Evolutionary conservation across 768 basidiomycete species (phyloP), one percentile per base, ranked within the genome.

Genomic region (Trametes cinnabarina): DNA sequence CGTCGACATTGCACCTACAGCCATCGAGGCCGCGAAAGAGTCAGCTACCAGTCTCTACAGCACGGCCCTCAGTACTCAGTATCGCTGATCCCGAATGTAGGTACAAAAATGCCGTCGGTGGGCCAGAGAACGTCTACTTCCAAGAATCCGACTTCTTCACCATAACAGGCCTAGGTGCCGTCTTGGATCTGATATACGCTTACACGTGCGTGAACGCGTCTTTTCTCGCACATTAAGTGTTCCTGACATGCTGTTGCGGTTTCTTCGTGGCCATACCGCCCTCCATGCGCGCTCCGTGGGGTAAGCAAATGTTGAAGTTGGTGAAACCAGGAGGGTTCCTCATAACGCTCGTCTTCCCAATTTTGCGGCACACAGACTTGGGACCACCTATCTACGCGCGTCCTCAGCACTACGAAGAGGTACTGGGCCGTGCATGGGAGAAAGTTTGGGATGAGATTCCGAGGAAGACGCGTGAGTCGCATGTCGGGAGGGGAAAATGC

Each of bases 251-350:
- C 19, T 19, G 11, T 11, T 17, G 15, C 58, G 87, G 85, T 1
- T 88, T 90, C 73, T 90, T 91, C 68, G 85, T 85, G 41, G 88
- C 89, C 2, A 82, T 91, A 20, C 82, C 82, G 0, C 87, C 85
- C 0, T 57, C 70, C 2, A 73, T 68, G 35, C 78, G 88, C 11
- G 42, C 61, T 3, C 77, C 77, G 17, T 89, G 87, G 87, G 88
- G 80, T 0, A 61, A 65, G 14, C 76, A 85, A 62, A 85, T 90
- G 71, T 70, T 73, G 1, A 70, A 74, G 15, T 67, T 90, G 15
- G 69, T 86, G 50, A 84, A 82, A 54, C 77, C 81, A 1, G 87
- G 85, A 0, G 87, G 86, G 15, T 79, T 80, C 57, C 78, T 90
- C 22, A 79, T 90, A 60, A 79, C 82, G 0, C 69, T 87, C 11